Percentiles rank a stretch among this genome's conserved stretches.
Evolutionary conservation across 495 filamentous ascomycete species (phyloP).

Genomic region (Penicillium bovifimosum): DNA sequence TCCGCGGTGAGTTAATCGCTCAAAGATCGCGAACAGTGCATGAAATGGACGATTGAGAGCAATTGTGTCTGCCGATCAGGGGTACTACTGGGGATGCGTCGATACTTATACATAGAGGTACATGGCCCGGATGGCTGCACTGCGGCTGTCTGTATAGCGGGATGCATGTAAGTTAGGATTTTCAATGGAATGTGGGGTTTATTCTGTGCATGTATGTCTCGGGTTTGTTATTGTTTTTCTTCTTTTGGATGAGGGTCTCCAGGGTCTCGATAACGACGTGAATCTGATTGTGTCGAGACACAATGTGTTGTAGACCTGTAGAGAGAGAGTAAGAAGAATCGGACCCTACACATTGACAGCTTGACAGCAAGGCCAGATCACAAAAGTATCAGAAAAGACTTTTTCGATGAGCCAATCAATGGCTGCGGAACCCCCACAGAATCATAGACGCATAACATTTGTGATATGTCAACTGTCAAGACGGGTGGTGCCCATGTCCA

Average conservation of each 20-base stretch:
- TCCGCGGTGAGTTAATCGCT: background rate
- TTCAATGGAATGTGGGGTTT: slow-evolving; percentile 28
- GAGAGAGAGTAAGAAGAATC: background rate
- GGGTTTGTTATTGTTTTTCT: background rate
- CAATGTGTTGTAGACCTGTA: background rate
- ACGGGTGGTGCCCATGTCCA: slow-evolving; percentile 6
- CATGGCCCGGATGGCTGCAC: slow-evolving; percentile 1
- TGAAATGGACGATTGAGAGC: background rate
- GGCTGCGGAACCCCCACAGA: background rate
- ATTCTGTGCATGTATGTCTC: slow-evolving; percentile 2
- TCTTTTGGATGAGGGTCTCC: background rate
- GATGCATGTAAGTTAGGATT: slow-evolving; percentile 26
- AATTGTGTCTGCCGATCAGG: slow-evolving; percentile 20
- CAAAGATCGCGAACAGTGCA: slow-evolving; percentile 1
- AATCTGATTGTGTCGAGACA: no score
- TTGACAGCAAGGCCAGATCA: background rate
- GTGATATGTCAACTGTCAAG: slow-evolving; percentile 23
- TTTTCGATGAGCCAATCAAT: slow-evolving; percentile 4
- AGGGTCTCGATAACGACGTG: background rate
- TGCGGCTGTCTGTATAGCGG: slow-evolving; percentile 10
- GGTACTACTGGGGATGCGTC: slow-evolving; percentile 7
- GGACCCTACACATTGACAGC: background rate
- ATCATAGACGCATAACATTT: slow-evolving; percentile 3
- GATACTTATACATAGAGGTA: slow-evolving; percentile 16
- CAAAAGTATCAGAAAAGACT: background rate